phyloP scores from a whole-genome alignment of 768 basidiomycete species.

The Termitomyces sp. region DNA sequence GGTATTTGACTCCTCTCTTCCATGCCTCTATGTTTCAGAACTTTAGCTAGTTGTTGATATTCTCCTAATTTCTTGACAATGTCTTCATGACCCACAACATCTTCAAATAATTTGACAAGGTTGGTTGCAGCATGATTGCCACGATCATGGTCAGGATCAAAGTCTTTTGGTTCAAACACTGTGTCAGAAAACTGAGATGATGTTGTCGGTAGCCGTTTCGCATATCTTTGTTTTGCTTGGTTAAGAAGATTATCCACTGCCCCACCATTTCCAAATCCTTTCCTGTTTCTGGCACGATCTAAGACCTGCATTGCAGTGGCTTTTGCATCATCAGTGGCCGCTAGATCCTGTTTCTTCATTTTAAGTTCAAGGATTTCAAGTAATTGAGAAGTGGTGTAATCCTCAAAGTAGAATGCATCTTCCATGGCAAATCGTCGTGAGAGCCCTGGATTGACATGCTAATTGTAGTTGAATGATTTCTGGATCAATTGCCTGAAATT shows the following conservation, averaged over 20 bases:
- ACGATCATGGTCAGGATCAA: conserved; percentile 60
- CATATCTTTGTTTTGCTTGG: neutral
- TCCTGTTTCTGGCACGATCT: neutral
- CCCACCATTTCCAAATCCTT: neutral
- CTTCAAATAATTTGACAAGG: conserved; percentile 27
- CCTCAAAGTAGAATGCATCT: neutral
- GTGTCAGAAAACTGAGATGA: neutral
- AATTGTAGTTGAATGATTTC: neutral
- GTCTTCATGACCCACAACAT: neutral
- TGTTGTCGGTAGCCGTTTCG: neutral
- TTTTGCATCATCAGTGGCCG: neutral
- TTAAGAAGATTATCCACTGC: neutral
- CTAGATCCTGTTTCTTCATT: neutral
- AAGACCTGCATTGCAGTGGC: neutral
- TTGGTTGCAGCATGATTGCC: conserved; percentile 40
- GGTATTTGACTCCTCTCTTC: neutral
- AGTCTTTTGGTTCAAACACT: conserved; percentile 30
- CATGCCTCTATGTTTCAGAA: neutral
- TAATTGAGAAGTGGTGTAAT: neutral
- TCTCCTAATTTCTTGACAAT: neutral
- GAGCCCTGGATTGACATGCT: neutral
- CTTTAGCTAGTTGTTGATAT: neutral
- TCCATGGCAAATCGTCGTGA: conserved; percentile 1
- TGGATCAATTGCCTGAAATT: neutral
- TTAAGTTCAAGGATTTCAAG: neutral